These are phyloP conservation scores for Erodium texanum DNA, from an alignment of 441 rosid species.

Conservation along the genomic window DNA sequence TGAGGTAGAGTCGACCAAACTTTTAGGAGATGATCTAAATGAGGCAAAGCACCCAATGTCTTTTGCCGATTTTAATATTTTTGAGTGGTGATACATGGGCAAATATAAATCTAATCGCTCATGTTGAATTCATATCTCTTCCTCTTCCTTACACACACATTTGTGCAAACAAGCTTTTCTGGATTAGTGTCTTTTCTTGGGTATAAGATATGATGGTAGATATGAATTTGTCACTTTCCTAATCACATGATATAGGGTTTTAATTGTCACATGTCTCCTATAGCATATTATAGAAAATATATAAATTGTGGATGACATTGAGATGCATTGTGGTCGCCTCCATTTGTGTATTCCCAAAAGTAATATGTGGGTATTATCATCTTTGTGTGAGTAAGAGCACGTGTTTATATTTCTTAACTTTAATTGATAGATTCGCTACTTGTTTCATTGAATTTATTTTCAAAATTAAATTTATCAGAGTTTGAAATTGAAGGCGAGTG, in stretches of 20 bases:
- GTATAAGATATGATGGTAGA: neutral
- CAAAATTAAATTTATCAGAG: no score
- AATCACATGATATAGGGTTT: neutral
- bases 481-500: no score
- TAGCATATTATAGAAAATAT: neutral
- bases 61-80: neutral
- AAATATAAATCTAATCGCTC: neutral
- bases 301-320: neutral
- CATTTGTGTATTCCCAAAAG: neutral
- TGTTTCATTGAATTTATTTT: no score
- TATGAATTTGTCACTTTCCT: neutral
- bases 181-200: neutral
- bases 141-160: neutral
- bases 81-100: neutral
- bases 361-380: no score
- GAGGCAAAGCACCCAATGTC: slow-evolving; percentile 3
- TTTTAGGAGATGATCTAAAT: neutral
- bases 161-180: slow-evolving; percentile 6
- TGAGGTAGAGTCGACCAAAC: slow-evolving; percentile 1
- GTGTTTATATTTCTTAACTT: no score
- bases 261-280: neutral
- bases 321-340: neutral
- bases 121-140: neutral
- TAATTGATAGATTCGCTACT: no score
- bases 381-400: no score